phyloP scores from a whole-genome alignment of 2,329 filamentous ascomycete species.

The Botrytis medusae region DNA sequence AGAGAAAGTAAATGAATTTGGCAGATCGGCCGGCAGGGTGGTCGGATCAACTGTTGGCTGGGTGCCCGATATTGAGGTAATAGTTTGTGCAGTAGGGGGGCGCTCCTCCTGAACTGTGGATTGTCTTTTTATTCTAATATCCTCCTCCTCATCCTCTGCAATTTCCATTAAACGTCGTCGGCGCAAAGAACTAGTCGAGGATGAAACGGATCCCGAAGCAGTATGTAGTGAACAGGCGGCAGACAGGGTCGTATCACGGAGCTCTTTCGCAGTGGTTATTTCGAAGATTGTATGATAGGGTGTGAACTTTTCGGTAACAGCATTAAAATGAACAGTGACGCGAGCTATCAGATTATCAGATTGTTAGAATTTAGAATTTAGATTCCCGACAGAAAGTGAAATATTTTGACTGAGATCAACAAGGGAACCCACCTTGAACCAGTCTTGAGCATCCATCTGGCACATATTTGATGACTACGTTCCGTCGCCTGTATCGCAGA shows the following conservation, averaged over 20 bases:
- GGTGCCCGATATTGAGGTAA: conserved; percentile 25
- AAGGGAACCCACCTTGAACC: conserved; percentile 71
- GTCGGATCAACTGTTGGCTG: conserved; percentile 23
- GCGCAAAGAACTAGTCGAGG: conserved; percentile 77
- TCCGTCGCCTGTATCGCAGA: conserved; percentile 83
- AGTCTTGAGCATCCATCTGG: conserved; percentile 88
- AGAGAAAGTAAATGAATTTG: conserved; percentile 26
- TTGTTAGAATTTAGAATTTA: conserved; percentile 11
- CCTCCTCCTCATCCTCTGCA: conserved; percentile 78
- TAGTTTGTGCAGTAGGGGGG: conserved; percentile 34
- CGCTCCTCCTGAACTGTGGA: conserved; percentile 52
- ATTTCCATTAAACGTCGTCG: conserved; percentile 84
- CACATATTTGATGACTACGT: conserved; percentile 88
- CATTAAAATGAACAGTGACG: conserved; percentile 70
- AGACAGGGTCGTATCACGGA: conserved; percentile 85
- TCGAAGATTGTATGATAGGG: conserved; percentile 85
- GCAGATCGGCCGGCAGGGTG: conserved; percentile 24
- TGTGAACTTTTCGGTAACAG: conserved; percentile 69
- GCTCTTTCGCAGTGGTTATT: conserved; percentile 70
- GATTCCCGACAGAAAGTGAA: conserved; percentile 27
- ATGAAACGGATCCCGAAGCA: conserved; percentile 80
- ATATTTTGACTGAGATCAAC: conserved; percentile 31
- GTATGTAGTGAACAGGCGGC: conserved; percentile 87
- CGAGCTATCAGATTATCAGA: conserved; percentile 59
- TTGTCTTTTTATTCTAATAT: conserved; percentile 58